phyloP scores from a whole-genome alignment of 306 rosid species.

The Quercus robur region DNA sequence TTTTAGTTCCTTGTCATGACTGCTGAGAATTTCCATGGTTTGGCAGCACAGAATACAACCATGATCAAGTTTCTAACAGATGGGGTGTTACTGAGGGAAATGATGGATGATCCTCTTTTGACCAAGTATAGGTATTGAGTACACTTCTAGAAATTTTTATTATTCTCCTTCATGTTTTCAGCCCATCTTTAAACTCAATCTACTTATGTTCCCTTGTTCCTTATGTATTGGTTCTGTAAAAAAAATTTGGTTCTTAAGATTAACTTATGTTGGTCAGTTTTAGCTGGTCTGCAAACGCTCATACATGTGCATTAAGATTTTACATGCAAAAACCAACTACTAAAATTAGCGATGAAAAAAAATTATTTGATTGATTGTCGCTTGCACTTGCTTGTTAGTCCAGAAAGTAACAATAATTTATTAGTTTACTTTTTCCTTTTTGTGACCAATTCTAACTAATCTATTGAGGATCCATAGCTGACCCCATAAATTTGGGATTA shows the following conservation, averaged over 20 bases:
- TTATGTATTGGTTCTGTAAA: not conserved
- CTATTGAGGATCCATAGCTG: no score
- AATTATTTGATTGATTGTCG: not conserved
- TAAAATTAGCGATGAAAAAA: not conserved
- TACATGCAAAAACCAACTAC: not conserved
- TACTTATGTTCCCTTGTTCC: not conserved
- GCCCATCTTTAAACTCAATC: not conserved
- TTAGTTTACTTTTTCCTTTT: not conserved
- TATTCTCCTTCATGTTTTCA: not conserved
- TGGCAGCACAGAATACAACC: conserved; percentile 80
- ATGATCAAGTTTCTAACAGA: conserved; percentile 84
- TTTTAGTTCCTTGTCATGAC: conserved; percentile 6
- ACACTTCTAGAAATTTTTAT: not conserved
- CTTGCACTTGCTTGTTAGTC: not conserved
- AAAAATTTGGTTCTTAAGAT: not conserved
- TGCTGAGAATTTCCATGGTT: conserved; percentile 33
- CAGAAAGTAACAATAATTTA: not conserved
- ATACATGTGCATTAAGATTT: not conserved
- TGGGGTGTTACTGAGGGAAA: conserved; percentile 86
- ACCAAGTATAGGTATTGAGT: conserved; percentile 80
- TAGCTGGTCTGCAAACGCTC: not conserved
- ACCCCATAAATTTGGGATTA: no score
- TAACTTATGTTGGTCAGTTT: not conserved
- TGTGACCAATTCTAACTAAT: not conserved
- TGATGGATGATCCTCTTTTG: conserved; percentile 98